A percentile compares a stretch with the other conserved stretches of the same genome.
Conservation (phyloP, 192 early-diverging fungal species). For the Linnemannia schmuckeri region DNA sequence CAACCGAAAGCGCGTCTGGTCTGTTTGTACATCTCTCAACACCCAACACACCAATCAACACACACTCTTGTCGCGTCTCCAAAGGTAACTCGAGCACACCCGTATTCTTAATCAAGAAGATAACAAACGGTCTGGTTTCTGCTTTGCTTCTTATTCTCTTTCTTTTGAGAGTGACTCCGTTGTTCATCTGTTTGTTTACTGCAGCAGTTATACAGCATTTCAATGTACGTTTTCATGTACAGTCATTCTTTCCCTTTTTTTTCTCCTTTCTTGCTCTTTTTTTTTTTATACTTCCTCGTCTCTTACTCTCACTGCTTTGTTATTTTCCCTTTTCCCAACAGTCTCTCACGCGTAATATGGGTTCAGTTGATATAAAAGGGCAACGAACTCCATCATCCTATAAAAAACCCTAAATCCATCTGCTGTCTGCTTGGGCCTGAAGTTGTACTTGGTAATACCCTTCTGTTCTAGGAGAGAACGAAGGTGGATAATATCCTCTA, state of each 20-base stretch:
- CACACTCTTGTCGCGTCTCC: neutral
- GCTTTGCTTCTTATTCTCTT: neutral
- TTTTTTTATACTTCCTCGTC: neutral
- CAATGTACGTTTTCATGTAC: neutral
- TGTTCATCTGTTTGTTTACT: neutral
- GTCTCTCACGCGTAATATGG: neutral
- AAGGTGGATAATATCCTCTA: too few relatives aligned
- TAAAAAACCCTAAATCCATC: slow-evolving; percentile 5
- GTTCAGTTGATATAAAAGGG: neutral
- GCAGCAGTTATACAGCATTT: neutral
- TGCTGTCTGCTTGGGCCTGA: slow-evolving; percentile 1
- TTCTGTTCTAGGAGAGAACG: neutral
- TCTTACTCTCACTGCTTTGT: neutral
- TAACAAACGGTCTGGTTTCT: neutral
- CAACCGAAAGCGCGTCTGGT: neutral
- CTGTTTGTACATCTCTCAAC: neutral
- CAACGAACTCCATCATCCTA: neutral
- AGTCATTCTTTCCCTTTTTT: neutral
- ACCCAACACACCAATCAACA: neutral
- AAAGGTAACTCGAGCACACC: slow-evolving; percentile 3
- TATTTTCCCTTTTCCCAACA: neutral
- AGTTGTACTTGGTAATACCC: neutral
- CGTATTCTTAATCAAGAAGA: neutral
- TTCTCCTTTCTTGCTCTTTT: neutral
- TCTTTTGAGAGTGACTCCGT: neutral